Conservation (phyloP, 345 rosid genomes). For the Erodium maritimum region DNA sequence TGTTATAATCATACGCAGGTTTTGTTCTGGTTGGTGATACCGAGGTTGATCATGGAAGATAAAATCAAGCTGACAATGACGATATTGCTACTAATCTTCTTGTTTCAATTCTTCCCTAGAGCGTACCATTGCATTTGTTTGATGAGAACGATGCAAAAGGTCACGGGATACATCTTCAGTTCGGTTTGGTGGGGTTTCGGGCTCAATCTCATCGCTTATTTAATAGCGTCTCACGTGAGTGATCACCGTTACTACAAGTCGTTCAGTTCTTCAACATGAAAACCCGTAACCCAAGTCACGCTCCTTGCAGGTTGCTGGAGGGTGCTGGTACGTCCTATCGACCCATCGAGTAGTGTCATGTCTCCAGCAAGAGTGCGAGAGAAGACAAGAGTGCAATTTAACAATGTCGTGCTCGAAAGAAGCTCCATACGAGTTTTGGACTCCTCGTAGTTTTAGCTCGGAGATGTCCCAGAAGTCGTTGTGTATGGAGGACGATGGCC, state of each 20-base stretch:
- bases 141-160: constrained; percentile 41
- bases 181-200: constrained; percentile 53
- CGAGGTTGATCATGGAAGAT: not conserved
- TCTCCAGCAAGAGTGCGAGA: constrained; percentile 28
- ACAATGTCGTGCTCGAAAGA: constrained; percentile 31
- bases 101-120: constrained; percentile 49
- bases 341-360: constrained; percentile 35
- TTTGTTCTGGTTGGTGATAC: constrained; percentile 8
- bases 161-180: constrained; percentile 52
- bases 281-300: too few species aligned
- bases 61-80: constrained; percentile 3
- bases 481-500: constrained; percentile 38
- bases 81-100: constrained; percentile 14
- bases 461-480: constrained; percentile 17
- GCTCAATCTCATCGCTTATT: constrained; percentile 42
- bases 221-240: constrained; percentile 48
- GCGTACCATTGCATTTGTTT: constrained; percentile 36
- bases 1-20: constrained; percentile 3
- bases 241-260: not conserved
- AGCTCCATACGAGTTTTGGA: constrained; percentile 30
- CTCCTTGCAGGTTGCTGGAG: constrained; percentile 51
- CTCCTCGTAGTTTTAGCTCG: constrained; percentile 18
- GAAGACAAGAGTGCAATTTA: constrained; percentile 18
- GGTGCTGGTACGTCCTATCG: constrained; percentile 55
- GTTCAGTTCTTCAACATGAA: too few species aligned